These are phyloP conservation scores for Cryptosporidium sp. DNA, from an alignment of 169 alveolate genomes.

Conservation along the genomic window DNA sequence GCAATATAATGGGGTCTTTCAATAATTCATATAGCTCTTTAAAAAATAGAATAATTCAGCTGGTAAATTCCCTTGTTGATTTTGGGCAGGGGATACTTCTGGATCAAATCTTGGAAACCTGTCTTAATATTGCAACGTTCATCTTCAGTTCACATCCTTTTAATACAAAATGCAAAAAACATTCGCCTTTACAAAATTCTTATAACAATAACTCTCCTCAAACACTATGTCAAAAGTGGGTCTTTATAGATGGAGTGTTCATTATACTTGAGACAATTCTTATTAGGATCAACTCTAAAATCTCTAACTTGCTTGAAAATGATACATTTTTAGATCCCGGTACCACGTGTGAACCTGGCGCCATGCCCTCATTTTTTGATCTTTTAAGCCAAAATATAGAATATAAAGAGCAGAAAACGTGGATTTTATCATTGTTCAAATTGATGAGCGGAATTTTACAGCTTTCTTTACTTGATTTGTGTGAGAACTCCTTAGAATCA, in stretches of 20 bases:
- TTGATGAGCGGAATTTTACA: conserved; percentile 24
- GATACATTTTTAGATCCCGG: background rate
- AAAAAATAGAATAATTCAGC: background rate
- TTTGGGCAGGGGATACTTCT: conserved; percentile 23
- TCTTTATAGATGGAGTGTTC: conserved; percentile 14
- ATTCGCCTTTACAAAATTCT: background rate
- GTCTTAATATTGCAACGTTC: conserved; percentile 1
- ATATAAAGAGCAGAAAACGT: background rate
- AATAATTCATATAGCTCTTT: conserved; percentile 11
- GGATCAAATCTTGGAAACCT: conserved; percentile 2
- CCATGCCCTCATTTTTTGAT: conserved; percentile 15
- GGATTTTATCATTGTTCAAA: conserved; percentile 22
- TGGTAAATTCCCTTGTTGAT: conserved; percentile 21
- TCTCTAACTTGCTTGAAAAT: background rate
- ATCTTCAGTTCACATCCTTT: conserved; percentile 36
- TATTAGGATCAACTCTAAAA: background rate
- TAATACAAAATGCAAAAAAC: conserved; percentile 7
- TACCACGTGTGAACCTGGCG: background rate
- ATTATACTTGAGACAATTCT: conserved; percentile 14
- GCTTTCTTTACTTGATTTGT: background rate
- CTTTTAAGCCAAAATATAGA: background rate
- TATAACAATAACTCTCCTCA: background rate
- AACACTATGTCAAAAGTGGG: conserved; percentile 1
- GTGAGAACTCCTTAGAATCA: conserved; percentile 25
- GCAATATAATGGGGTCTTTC: background rate